phyloP scores from a whole-genome alignment of 1,139 yeast species.

The Taiozyma sp. region DNA sequence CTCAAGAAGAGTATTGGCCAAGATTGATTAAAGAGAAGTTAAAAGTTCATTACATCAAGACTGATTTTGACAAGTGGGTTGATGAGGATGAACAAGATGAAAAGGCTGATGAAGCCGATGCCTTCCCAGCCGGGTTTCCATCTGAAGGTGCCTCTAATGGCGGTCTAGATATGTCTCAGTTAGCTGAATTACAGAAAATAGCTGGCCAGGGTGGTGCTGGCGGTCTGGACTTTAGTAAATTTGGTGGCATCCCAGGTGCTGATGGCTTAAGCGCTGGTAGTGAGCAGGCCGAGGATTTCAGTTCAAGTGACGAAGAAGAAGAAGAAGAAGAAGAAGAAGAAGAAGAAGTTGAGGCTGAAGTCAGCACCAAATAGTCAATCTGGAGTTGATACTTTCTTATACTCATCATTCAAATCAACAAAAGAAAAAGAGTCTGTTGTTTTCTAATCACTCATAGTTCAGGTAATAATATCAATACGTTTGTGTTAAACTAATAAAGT shows the following conservation, averaged over 20 bases:
- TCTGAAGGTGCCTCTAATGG: slow-evolving; percentile 32
- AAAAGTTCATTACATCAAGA: slow-evolving; percentile 72
- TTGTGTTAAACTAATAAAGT: background rate
- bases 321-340: slow-evolving; percentile 24
- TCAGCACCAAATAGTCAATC: background rate
- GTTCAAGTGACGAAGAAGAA: slow-evolving; percentile 27
- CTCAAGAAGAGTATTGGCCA: slow-evolving; percentile 85
- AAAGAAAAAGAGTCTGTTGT: background rate
- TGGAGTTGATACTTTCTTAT: background rate
- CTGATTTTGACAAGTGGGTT: slow-evolving; percentile 97
- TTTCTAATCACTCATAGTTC: background rate
- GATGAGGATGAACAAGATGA: slow-evolving; percentile 93
- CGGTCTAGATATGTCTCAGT: slow-evolving; percentile 22
- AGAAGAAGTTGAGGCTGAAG: slow-evolving; percentile 12
- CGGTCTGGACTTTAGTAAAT: slow-evolving; percentile 12
- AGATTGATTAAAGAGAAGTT: slow-evolving; percentile 74
- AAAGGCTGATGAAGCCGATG: slow-evolving; percentile 39
- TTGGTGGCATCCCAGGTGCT: slow-evolving; percentile 13
- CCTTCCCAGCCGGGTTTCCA: slow-evolving; percentile 31
- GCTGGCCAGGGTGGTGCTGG: slow-evolving; percentile 13
- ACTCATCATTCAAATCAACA: no score
- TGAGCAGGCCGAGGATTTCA: slow-evolving; percentile 29
- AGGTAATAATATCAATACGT: background rate
- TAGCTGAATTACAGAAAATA: slow-evolving; percentile 15
- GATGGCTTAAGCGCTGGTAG: slow-evolving; percentile 34